These are phyloP conservation scores for Globisporangium viniferum DNA, from an alignment of 352 stramenopile species.

Conservation along the genomic window DNA sequence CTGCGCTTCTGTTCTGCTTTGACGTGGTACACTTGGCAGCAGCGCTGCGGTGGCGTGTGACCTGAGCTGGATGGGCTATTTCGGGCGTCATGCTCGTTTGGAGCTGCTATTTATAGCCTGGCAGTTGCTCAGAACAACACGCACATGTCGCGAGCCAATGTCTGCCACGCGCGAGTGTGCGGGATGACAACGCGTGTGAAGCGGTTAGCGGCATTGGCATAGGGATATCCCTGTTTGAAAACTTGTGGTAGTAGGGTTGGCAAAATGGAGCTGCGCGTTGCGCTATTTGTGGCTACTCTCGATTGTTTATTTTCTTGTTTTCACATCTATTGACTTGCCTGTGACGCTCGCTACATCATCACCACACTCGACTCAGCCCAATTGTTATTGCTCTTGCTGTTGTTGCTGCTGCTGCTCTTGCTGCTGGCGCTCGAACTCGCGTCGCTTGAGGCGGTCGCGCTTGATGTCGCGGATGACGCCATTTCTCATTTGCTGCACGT, in stretches of 20 bases:
- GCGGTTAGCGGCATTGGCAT: too few species aligned
- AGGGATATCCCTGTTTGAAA: too few species aligned
- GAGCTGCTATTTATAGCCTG: background rate
- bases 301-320: background rate
- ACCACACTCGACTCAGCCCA: background rate
- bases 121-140: background rate
- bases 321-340: background rate
- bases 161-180: too few species aligned
- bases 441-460: constrained; percentile 55
- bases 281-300: background rate
- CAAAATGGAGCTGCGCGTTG: background rate
- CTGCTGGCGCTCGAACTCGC: constrained; percentile 39
- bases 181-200: background rate
- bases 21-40: background rate
- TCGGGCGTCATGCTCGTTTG: background rate
- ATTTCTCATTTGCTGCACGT: constrained; percentile 54
- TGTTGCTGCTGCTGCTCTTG: constrained; percentile 21
- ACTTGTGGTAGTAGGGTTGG: background rate
- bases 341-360: background rate
- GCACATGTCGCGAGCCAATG: background rate
- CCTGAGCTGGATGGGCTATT: background rate
- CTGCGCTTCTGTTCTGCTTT: background rate
- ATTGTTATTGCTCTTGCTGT: constrained; percentile 3
- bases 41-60: background rate
- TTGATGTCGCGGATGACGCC: constrained; percentile 83